Base-by-base conservation (phyloP, 2,329 filamentous ascomycete genomes). In the Diaporthe ampelina region DNA sequence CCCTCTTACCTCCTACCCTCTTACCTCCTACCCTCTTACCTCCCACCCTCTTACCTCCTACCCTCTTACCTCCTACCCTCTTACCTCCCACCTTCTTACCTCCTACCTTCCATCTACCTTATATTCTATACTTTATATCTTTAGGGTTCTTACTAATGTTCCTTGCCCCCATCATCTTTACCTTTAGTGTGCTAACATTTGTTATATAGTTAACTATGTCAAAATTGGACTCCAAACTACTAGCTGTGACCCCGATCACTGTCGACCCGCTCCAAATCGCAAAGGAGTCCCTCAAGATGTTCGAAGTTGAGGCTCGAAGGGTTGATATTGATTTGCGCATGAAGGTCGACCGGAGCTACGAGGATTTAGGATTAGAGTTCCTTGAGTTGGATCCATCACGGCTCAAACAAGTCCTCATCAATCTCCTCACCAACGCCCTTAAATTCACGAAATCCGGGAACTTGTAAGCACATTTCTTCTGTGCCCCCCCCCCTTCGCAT, bases 341-440 rank as follows among this genome's bases (percentile, higher is more conserved):
- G 77, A 84, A 88, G 2, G 86, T 94, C 17, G 91, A 93, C 77
- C 80, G 88, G 21, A 92, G 92, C 0, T 93, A 92, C 79, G 84
- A 84, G 5, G 83, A 87, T 1, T 84, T 92, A 1, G 83, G 83
- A 0, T 84, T 94, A 45, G 90, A 93, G 48, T 95, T 91, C 86
- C 90, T 95, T 4, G 83, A 87, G 45, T 82, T 95, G 37, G 94
- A 96, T 80, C 92, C 94, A 0, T 93, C 92, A 21, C 88, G 94
- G 32, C 91, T 96, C 67, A 88, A 94, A 69, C 94, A 96, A 81
- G 92, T 95, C 0, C 85, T 95, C 4, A 95, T 96, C 81, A 96
- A 96, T 78, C 87, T 96, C 1, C 89, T 94, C 11, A 94, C 93
- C 10, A 96, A 96, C 78, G 93, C 94, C 0, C 92, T 96, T 81